Conservation (phyloP, 2,329 filamentous ascomycete species). For the Metarhizium album region DNA sequence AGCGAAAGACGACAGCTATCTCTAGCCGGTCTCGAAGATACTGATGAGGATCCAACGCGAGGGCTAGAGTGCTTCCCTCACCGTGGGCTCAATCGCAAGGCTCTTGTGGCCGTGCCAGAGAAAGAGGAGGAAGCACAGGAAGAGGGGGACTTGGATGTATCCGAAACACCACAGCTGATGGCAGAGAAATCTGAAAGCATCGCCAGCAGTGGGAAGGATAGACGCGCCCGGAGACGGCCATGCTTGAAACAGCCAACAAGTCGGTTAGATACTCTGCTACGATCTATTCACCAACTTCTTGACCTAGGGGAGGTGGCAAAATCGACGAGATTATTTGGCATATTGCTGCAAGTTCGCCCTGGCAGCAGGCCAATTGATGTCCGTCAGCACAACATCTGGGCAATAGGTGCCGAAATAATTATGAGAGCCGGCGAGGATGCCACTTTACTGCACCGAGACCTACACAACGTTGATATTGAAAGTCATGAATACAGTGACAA, state of each 20-base stretch:
- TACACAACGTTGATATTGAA: background rate
- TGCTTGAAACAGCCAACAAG: constrained; percentile 14
- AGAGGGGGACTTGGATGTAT: background rate
- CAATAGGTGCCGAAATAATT: constrained; percentile 73
- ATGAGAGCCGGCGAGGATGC: constrained; percentile 45
- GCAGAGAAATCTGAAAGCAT: background rate
- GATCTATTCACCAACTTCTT: constrained; percentile 63
- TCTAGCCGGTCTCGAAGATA: constrained; percentile 39
- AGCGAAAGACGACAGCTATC: constrained; percentile 40
- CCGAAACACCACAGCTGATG: background rate
- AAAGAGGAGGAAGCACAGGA: constrained; percentile 36
- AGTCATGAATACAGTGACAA: background rate
- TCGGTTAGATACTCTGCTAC: constrained; percentile 57
- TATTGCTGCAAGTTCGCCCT: constrained; percentile 51
- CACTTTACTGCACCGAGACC: background rate
- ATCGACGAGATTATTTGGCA: constrained; percentile 63
- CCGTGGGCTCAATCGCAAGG: constrained; percentile 17
- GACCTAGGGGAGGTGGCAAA: constrained; percentile 58
- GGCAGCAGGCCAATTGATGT: constrained; percentile 47
- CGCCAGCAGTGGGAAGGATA: background rate
- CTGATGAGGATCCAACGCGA: constrained; percentile 32
- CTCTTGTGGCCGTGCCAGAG: background rate
- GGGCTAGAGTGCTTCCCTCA: constrained; percentile 40
- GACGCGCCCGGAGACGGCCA: constrained; percentile 5
- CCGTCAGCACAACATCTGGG: constrained; percentile 62